phyloP scores from a whole-genome alignment of 805 yeast genomes.

The Candida maesae region DNA sequence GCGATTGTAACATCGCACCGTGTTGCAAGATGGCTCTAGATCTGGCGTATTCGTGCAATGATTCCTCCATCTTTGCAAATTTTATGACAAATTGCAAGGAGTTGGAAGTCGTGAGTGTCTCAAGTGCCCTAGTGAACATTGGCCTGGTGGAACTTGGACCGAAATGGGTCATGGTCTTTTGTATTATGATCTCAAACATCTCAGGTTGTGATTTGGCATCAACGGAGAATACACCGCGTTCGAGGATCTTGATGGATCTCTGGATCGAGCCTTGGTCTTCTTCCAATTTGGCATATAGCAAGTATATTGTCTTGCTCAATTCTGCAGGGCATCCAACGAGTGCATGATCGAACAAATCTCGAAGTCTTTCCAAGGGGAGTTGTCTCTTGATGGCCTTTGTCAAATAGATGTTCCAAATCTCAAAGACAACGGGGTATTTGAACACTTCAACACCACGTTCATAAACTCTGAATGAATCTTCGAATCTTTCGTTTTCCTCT shows the following conservation, averaged over 20 bases:
- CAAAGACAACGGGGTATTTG: constrained; percentile 55
- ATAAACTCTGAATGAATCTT: constrained; percentile 54
- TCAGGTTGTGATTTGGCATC: constrained; percentile 32
- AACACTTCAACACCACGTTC: constrained; percentile 68
- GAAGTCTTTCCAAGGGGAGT: constrained; percentile 46
- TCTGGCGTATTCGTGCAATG: constrained; percentile 48
- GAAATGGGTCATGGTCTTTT: constrained; percentile 35
- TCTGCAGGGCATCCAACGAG: constrained; percentile 47
- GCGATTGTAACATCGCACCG: constrained; percentile 43
- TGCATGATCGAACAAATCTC: constrained; percentile 75
- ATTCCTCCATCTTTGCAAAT: constrained; percentile 56
- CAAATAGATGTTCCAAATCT: constrained; percentile 71
- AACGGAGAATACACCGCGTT: constrained; percentile 35
- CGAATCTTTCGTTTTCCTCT: constrained; percentile 42
- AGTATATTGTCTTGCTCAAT: constrained; percentile 44
- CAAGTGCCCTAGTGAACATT: constrained; percentile 51
- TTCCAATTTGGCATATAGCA: constrained; percentile 63
- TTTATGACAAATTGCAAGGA: constrained; percentile 43
- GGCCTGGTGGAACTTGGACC: constrained; percentile 43
- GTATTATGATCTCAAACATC: constrained; percentile 41
- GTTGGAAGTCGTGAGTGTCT: constrained; percentile 39
- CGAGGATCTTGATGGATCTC: constrained; percentile 46
- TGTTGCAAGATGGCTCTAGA: constrained; percentile 61
- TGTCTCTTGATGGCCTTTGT: constrained; percentile 39
- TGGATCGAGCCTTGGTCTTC: constrained; percentile 46